These are phyloP conservation scores for Colletotrichum godetiae DNA, from an alignment of 2,329 filamentous ascomycete genomes.

Conservation along the genomic window DNA sequence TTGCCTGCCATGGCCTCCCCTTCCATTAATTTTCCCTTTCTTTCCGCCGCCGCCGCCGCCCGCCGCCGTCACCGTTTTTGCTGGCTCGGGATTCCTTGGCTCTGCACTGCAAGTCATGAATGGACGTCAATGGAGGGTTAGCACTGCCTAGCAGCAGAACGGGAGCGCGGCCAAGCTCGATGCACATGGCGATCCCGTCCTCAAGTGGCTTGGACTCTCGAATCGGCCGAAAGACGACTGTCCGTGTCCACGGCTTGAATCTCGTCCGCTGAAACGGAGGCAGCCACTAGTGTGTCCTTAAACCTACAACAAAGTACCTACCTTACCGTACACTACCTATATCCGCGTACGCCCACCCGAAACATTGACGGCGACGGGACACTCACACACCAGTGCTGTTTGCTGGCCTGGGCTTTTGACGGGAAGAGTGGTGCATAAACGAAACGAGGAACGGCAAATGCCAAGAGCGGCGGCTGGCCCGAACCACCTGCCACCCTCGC, in stretches of 20 bases:
- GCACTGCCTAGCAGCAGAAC: neutral
- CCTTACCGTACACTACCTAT: too few relatives aligned
- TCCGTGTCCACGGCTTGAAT: neutral
- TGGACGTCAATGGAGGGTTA: neutral
- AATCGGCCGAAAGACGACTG: slow-evolving; percentile 28
- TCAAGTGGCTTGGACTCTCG: slow-evolving; percentile 16
- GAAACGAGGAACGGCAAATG: slow-evolving; percentile 11
- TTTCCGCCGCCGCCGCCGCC: slow-evolving; percentile 1
- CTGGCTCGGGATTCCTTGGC: slow-evolving; percentile 23
- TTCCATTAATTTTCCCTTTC: neutral
- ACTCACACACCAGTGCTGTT: neutral
- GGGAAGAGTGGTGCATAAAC: slow-evolving; percentile 5
- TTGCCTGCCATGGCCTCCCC: neutral
- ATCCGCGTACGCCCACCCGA: neutral
- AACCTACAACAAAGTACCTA: neutral
- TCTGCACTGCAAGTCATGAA: slow-evolving; percentile 25
- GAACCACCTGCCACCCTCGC: slow-evolving; percentile 21
- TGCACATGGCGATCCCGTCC: slow-evolving; percentile 27
- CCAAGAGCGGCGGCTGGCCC: slow-evolving; percentile 16
- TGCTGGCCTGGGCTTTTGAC: neutral
- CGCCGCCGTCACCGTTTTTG: neutral
- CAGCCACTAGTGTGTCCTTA: slow-evolving; percentile 4
- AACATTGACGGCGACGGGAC: neutral
- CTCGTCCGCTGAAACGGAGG: slow-evolving; percentile 17
- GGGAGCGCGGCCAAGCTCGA: slow-evolving; percentile 10